Percentiles rank a stretch among this genome's conserved stretches.
These are phyloP conservation scores for Achaetomiella virescens DNA, from an alignment of 495 filamentous ascomycete species.

Conservation along the genomic window DNA sequence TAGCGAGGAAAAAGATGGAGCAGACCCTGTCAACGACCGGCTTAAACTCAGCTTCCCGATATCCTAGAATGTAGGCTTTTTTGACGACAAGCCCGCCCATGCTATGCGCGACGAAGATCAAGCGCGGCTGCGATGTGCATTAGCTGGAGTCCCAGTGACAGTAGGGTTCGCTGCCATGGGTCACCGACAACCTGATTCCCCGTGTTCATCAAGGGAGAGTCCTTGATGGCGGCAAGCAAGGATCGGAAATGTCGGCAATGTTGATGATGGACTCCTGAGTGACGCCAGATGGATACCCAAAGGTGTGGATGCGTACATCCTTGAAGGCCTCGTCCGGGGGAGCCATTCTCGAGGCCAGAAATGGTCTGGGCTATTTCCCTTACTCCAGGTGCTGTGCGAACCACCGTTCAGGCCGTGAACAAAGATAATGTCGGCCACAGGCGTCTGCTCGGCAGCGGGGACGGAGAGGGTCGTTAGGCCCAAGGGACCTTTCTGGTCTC, in stretches of 20 bases:
- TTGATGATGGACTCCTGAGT: conserved; percentile 23
- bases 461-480: conserved; percentile 27
- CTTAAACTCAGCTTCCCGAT: conserved; percentile 16
- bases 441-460: conserved; percentile 7
- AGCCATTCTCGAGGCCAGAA: conserved; percentile 29
- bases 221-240: conserved; percentile 33
- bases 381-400: conserved; percentile 22
- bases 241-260: conserved; percentile 39
- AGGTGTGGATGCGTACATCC: conserved; percentile 23
- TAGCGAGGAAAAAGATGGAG: conserved; percentile 43
- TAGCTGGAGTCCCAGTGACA: neutral
- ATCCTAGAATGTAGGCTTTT: conserved; percentile 25
- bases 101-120: conserved; percentile 43
- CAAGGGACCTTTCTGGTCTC: conserved; percentile 17
- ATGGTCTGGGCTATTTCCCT: conserved; percentile 4
- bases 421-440: conserved; percentile 31
- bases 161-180: neutral
- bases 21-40: conserved; percentile 28
- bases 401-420: conserved; percentile 28
- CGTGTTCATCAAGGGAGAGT: conserved; percentile 19
- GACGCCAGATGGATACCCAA: conserved; percentile 15
- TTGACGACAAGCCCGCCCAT: conserved; percentile 50
- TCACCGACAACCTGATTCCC: neutral
- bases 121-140: conserved; percentile 16
- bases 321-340: conserved; percentile 19